These are phyloP conservation scores for Pistacia atlantica DNA, from an alignment of 345 rosid genomes.

Conservation along the genomic window DNA sequence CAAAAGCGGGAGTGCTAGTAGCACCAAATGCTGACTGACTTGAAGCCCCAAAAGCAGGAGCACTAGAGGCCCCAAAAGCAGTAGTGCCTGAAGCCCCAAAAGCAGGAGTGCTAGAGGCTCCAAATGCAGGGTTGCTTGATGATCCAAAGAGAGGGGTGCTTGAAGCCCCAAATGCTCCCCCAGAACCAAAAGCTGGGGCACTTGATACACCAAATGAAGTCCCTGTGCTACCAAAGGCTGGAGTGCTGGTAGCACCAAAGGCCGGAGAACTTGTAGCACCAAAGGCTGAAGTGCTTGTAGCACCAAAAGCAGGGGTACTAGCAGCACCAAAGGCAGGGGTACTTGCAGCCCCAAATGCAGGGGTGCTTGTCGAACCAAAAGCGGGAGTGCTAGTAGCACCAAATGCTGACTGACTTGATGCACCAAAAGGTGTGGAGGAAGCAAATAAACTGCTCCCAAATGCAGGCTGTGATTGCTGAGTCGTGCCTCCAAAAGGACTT, in stretches of 20 bases:
- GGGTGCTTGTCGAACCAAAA: constrained; percentile 46
- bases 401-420: constrained; percentile 58
- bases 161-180: constrained; percentile 42
- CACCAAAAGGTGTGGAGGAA: constrained; percentile 67
- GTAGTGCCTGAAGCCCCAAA: constrained; percentile 33
- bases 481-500: constrained; percentile 64
- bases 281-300: constrained; percentile 44
- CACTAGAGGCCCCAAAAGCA: constrained; percentile 34
- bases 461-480: constrained; percentile 73
- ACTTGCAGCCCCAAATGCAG: constrained; percentile 54
- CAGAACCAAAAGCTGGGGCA: constrained; percentile 46
- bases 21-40: constrained; percentile 64
- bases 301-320: constrained; percentile 51
- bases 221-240: constrained; percentile 46
- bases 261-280: constrained; percentile 23
- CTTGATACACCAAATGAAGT: constrained; percentile 44
- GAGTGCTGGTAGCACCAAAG: constrained; percentile 11
- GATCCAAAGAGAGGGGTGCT: constrained; percentile 48
- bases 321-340: constrained; percentile 52
- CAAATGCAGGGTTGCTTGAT: constrained; percentile 37
- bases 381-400: constrained; percentile 46
- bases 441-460: constrained; percentile 70
- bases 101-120: constrained; percentile 44
- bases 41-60: constrained; percentile 39
- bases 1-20: constrained; percentile 54